A percentile compares a stretch with the other conserved stretches of the same genome.
Conservation (phyloP, 257 asterid genomes). For the Primulina huaijiensis region DNA sequence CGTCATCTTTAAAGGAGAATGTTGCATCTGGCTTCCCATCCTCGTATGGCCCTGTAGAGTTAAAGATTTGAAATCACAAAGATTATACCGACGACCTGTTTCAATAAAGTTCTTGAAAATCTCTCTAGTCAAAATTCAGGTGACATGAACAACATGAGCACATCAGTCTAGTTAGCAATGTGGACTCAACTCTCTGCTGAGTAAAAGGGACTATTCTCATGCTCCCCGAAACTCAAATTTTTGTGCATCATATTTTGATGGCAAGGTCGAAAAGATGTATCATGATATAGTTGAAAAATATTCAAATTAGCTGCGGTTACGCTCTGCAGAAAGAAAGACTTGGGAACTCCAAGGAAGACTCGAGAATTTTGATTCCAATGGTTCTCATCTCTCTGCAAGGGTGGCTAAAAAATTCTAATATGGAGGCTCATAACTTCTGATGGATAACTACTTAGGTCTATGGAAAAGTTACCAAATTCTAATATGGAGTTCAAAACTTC, state of each 20-base stretch:
- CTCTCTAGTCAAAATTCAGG: neutral
- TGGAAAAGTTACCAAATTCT: no score
- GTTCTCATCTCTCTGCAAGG: neutral
- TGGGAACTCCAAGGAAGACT: no score
- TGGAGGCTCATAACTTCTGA: neutral
- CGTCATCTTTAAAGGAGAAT: constrained; percentile 85
- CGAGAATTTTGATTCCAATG: no score
- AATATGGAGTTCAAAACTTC: neutral
- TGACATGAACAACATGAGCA: neutral
- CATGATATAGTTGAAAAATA: no score
- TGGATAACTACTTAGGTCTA: neutral
- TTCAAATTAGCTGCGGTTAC: neutral
- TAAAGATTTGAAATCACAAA: neutral
- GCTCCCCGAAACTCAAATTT: neutral
- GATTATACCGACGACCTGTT: neutral
- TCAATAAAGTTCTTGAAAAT: no score
- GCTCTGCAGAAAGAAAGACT: neutral
- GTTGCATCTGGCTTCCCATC: constrained; percentile 96
- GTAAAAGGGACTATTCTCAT: neutral
- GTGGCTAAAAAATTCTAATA: neutral
- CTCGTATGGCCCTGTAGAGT: constrained; percentile 55
- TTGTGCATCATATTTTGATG: no score
- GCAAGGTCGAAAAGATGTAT: no score
- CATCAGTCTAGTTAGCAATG: neutral
- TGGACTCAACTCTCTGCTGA: neutral